Conservation (phyloP, 2,329 filamentous ascomycete genomes). For the Hypoxylon sp. region DNA sequence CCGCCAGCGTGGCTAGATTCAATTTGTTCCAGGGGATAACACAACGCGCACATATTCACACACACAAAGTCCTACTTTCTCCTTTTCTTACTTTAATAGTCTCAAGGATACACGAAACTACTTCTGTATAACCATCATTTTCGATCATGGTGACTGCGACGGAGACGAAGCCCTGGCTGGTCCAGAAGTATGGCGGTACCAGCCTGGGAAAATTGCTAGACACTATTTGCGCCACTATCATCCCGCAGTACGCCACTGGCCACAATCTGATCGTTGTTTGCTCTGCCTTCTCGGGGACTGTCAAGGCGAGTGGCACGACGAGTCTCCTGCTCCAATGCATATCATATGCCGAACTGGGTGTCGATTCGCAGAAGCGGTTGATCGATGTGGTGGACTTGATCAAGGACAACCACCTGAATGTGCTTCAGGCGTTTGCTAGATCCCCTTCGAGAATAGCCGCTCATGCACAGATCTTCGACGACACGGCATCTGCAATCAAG, state of each 20-base stretch:
- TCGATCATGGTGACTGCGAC: conserved; percentile 39
- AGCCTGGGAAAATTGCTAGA: conserved; percentile 70
- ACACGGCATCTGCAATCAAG: conserved; percentile 60
- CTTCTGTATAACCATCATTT: conserved; percentile 9
- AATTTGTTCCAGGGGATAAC: conserved; percentile 11
- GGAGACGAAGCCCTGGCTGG: conserved; percentile 63
- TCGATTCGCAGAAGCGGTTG: conserved; percentile 54
- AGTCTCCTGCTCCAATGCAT: conserved; percentile 59
- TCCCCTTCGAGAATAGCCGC: conserved; percentile 21
- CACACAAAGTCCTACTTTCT: conserved; percentile 1
- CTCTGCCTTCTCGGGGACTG: conserved; percentile 68
- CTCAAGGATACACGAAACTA: background rate
- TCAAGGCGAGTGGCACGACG: conserved; percentile 69
- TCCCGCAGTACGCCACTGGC: conserved; percentile 54
- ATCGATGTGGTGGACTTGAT: conserved; percentile 66
- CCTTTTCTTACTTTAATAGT: conserved; percentile 1
- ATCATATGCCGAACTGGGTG: conserved; percentile 44
- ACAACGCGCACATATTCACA: conserved; percentile 8
- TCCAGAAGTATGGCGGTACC: conserved; percentile 74
- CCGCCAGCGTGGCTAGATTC: conserved; percentile 30
- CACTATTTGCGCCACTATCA: conserved; percentile 60
- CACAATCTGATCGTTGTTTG: conserved; percentile 69
- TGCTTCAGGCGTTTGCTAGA: conserved; percentile 49
- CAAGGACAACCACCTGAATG: conserved; percentile 64
- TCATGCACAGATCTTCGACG: conserved; percentile 54